Conservation (phyloP, 2,329 filamentous ascomycete genomes). For the Didymella keratinophila region DNA sequence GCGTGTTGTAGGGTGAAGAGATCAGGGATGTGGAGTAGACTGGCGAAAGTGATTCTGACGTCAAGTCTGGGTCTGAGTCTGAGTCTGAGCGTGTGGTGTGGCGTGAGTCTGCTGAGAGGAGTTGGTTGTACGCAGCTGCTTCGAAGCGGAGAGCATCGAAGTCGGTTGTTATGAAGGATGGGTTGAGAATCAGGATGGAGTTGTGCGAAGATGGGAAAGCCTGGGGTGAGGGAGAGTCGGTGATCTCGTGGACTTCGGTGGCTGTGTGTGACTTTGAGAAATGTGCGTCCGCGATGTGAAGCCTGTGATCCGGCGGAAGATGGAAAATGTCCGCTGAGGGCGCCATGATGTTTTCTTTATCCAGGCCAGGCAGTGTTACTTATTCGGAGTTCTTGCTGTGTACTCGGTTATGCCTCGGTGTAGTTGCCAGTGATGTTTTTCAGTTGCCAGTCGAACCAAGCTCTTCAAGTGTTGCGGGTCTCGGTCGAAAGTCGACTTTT, state of each 20-base stretch:
- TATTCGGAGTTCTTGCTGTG: not conserved
- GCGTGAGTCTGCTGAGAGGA: conserved; percentile 9
- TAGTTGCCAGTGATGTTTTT: not conserved
- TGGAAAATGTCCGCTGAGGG: not conserved
- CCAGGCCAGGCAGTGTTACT: not conserved
- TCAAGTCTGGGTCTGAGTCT: not conserved
- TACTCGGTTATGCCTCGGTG: not conserved
- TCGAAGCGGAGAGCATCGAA: conserved; percentile 47
- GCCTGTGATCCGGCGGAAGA: not conserved
- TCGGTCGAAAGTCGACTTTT: no score
- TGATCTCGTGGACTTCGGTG: conserved; percentile 1
- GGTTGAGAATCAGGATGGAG: conserved; percentile 29
- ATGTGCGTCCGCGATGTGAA: not conserved
- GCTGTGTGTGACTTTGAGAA: not conserved
- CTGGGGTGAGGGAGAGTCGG: not conserved
- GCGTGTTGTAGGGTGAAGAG: conserved; percentile 78
- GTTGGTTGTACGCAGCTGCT: conserved; percentile 43
- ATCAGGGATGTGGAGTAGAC: conserved; percentile 58
- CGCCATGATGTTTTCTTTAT: conserved; percentile 2
- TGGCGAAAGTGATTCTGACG: not conserved
- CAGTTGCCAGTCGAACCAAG: not conserved
- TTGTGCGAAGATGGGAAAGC: not conserved
- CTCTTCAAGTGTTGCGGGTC: not conserved
- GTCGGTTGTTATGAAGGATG: conserved; percentile 38
- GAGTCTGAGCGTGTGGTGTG: not conserved